A percentile compares a stretch with the other conserved stretches of the same genome.
Evolutionary conservation across 495 filamentous ascomycete species (phyloP).

Genomic region (Penicillium diatomitis): DNA sequence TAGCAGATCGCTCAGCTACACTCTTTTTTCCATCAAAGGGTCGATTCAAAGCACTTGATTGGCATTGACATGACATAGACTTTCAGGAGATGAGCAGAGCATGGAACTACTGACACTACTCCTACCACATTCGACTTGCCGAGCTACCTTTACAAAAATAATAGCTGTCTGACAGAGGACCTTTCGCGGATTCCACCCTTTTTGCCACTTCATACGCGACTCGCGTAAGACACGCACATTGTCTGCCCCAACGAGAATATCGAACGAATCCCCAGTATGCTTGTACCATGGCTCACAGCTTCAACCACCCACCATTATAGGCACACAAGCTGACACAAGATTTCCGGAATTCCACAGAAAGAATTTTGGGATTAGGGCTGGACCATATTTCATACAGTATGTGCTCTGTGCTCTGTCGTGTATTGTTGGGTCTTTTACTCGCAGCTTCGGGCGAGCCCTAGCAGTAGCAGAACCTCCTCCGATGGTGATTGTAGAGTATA

Average conservation of each 20-base stretch:
- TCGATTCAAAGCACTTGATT: too few relatives aligned
- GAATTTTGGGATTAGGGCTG: neutral
- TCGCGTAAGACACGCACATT: constrained; percentile 4
- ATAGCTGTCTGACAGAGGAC: too few relatives aligned
- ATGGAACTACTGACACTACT: neutral
- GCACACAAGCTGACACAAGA: neutral
- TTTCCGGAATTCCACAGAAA: neutral
- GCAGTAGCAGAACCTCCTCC: too few relatives aligned
- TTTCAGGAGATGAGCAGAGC: too few relatives aligned
- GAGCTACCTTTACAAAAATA: too few relatives aligned
- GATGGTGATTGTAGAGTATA: too few relatives aligned
- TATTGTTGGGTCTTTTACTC: too few relatives aligned
- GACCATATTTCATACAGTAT: neutral
- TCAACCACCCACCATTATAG: neutral
- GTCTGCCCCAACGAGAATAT: neutral
- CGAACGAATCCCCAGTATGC: constrained; percentile 9
- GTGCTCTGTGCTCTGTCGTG: too few relatives aligned
- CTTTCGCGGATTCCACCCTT: too few relatives aligned
- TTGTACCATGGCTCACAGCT: constrained; percentile 12
- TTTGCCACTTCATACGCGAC: neutral
- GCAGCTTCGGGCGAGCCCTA: too few relatives aligned
- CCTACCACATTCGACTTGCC: neutral
- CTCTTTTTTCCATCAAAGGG: too few relatives aligned
- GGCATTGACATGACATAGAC: too few relatives aligned
- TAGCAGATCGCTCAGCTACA: neutral